A percentile compares a stretch with the other conserved stretches of the same genome.
Evolutionary conservation across 2,329 filamentous ascomycete species (phyloP).

Genomic region (Neurospora crassa): DNA sequence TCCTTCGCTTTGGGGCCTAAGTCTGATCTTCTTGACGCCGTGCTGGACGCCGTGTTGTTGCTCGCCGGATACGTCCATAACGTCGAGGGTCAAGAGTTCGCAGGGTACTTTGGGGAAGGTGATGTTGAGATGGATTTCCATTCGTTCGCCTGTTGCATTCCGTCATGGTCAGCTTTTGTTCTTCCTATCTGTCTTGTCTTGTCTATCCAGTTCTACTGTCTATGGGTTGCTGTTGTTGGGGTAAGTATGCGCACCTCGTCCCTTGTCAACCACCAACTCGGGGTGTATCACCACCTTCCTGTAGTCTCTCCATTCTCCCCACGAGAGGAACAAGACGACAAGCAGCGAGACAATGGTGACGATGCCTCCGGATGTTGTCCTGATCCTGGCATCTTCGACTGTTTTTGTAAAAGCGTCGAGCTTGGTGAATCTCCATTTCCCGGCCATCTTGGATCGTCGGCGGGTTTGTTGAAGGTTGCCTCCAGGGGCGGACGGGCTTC

Average conservation of each 20-base stretch:
- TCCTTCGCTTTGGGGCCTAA: slow-evolving; percentile 63
- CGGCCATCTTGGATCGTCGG: slow-evolving; percentile 53
- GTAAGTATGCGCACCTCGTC: slow-evolving; percentile 55
- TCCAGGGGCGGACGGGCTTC: neutral
- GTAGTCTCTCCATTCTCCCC: slow-evolving; percentile 96
- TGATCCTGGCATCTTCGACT: slow-evolving; percentile 92
- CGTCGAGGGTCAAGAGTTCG: slow-evolving; percentile 90
- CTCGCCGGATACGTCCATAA: slow-evolving; percentile 98
- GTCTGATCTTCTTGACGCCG: slow-evolving; percentile 82
- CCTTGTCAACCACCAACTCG: slow-evolving; percentile 93
- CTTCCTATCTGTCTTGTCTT: neutral
- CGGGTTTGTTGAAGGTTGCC: neutral
- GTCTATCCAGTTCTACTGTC: neutral
- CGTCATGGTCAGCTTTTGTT: slow-evolving; percentile 10
- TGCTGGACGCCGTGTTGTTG: slow-evolving; percentile 91
- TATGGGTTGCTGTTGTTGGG: neutral
- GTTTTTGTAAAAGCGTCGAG: slow-evolving; percentile 99
- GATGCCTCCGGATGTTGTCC: slow-evolving; percentile 90
- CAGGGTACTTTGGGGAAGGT: slow-evolving; percentile 91
- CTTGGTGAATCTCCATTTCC: slow-evolving; percentile 89
- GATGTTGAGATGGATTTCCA: slow-evolving; percentile 98
- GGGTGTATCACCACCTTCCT: slow-evolving; percentile 76
- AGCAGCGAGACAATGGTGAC: slow-evolving; percentile 88
- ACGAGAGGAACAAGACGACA: slow-evolving; percentile 78
- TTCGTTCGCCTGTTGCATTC: slow-evolving; percentile 65